Base-by-base conservation (phyloP, 352 stramenopile species). In the Globisporangium splendens region DNA sequence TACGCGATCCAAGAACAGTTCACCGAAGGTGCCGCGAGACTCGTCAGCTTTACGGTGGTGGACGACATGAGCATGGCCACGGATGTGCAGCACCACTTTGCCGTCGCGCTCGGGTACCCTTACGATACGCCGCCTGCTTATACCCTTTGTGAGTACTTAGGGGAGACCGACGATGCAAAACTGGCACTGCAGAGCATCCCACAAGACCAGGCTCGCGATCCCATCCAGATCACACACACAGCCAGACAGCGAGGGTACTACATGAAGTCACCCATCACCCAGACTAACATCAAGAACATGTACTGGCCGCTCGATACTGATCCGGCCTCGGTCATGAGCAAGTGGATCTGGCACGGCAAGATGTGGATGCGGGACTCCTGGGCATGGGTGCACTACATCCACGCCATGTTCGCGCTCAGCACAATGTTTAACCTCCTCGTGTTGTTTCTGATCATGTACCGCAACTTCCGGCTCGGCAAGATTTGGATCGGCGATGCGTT, bases 401-500 rank as follows among this genome's bases (percentile, higher is more conserved):
- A 81, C 22, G 50, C 77, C 31, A 54, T 77, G 38, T 69, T 81
- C 3, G 67, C 50, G 0, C 17, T 75, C 20, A 50, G 73, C 43
- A 57, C 66, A 5, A 47, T 73, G 1, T 56, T 68, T 14, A 69
- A 59, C 5, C 46, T 81, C 1, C 11, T 72, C 24, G 51, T 77
- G 28, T 50, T 81, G 4, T 44, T 68, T 12, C 15, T 78, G 13
- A 52, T 78, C 14, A 57, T 54, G 12, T 74, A 72, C 22, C 66
- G 64, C 8, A 78, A 66, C 17, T 3, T 78, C 21, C 56, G 49
- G 0, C 49, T 38, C 6, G 68, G 72, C 1, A 78, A 78, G 53
- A 13, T 79, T 17, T 79, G 72, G 72, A 64, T 81, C 14, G 69
- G 69, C 4, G 72, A 77, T 35, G 69, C 72, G 1, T 81, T 81